phyloP scores from a whole-genome alignment of 2,329 filamentous ascomycete genomes.

The Thielaviopsis cerberus region DNA sequence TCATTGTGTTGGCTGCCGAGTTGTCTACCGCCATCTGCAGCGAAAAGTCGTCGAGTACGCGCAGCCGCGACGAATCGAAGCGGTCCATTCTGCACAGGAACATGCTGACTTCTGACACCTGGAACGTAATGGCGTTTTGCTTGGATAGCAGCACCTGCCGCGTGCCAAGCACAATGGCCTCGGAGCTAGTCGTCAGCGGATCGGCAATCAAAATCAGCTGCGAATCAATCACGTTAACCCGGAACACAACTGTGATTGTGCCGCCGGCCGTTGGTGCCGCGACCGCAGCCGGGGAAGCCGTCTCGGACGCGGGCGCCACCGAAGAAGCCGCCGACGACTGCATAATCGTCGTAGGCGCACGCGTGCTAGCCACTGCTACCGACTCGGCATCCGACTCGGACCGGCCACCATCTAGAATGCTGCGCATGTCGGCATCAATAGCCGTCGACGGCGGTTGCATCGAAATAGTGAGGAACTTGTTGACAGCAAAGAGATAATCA shows the following conservation, averaged over 20 bases:
- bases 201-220: constrained; percentile 95
- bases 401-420: constrained; percentile 30
- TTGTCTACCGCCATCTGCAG: constrained; percentile 73
- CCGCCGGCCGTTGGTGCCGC: not conserved
- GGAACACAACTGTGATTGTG: constrained; percentile 62
- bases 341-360: not conserved
- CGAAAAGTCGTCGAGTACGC: constrained; percentile 93
- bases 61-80: constrained; percentile 74
- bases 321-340: not conserved
- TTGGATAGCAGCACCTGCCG: constrained; percentile 86
- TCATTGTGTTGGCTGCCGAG: constrained; percentile 44
- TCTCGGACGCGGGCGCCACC: constrained; percentile 10
- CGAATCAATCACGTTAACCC: constrained; percentile 85
- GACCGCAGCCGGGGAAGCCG: constrained; percentile 15
- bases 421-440: constrained; percentile 33
- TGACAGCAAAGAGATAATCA: constrained; percentile 83
- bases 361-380: constrained; percentile 16
- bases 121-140: constrained; percentile 83
- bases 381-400: constrained; percentile 39
- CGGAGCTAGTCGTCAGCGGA: constrained; percentile 70
- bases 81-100: constrained; percentile 97
- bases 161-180: constrained; percentile 86
- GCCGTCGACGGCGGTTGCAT: constrained; percentile 43
- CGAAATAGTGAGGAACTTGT: constrained; percentile 61
- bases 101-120: constrained; percentile 91